Evolutionary conservation across 331 rosid species (phyloP), one percentile per base, ranked within the genome.

Genomic region (Quercus lobata): DNA sequence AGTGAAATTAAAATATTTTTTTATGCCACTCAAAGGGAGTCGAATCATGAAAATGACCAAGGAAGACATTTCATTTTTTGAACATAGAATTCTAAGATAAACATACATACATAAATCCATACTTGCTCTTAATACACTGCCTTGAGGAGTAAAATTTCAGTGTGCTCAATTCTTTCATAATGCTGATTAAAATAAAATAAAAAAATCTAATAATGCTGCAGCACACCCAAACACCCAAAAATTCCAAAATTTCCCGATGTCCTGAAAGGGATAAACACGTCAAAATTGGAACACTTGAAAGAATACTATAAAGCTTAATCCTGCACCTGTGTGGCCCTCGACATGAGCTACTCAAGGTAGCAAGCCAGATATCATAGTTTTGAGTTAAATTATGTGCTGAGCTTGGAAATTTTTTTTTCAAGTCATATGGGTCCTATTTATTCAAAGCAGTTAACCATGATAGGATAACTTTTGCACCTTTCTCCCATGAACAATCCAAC

Each of bases 401-500:
- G 71, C 52, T 66, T 66, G 44, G 70, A 37, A 16, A 24, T 44
- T 41, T 32, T 32, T 2, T 16, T 77, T 52, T 30, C 56, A 55
- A 70, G 54, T 71, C 35, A 60, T 78, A 19, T 18, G 22, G 80
- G 68, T 75, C 72, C 68, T 80, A 75, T 46, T 52, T 77, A 27
- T 71, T 73, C 60, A 85, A 83, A 74, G 84, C 70, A 69, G 82
- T 77, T n/a, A 93, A 81, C 98, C 97, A 93, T 71, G 95, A 83
- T 57, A 85, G 80, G 60, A 92, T 89, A 69, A 82, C 86, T 72
- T 90, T 5, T 72, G 98, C 94, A 68, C 93, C 98, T 81, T 84
- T 88, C 75, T 90, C 90, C 98, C 96, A 89, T 1, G 89, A 86
- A 73, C 84, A 70, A 69, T 94, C 98, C 89, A 92, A 83, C 98